Evolutionary conservation across 2,329 filamentous ascomycete species (phyloP), one percentile per base, ranked within the genome.

Genomic region (Paecilomyces variotii): DNA sequence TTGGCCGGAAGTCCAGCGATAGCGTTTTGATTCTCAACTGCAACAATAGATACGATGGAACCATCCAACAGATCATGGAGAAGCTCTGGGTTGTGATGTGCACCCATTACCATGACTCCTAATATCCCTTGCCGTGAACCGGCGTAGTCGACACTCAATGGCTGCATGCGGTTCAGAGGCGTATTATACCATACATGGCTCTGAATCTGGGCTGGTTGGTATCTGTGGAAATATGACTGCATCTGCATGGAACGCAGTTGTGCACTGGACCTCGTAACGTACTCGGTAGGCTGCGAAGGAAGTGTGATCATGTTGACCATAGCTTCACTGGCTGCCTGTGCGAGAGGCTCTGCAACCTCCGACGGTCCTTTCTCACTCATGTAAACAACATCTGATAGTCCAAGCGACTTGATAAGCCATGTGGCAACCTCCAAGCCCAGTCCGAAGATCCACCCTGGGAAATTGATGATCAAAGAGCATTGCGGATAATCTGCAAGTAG

Each of bases 161-260:
- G 80, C 9, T 72, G 70, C 24, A 73, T 68, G 10, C 70, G 69
- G 6, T 76, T 76, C 7, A 86, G 71, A 0, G 82, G 76, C 3
- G 70, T 70, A 3, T 73, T 64, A 26, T 72, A 71, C 80, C 82
- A 86, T 3, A 71, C 64, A 1, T 73, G 68, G 39, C 67, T 68
- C 30, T 59, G 63, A 25, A 68, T 51, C 45, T 65, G 64, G 32
- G 57, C 60, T 7, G 69, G 66, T 45, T 69, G 68, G 19, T 69
- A 68, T 65, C 71, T 64, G 65, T 86, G 84, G 67, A 86, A 86
- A 65, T 86, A 86, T 0, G 83, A 83, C 61, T 85, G 79, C 61
- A 80, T 82, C 61, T 85, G 82, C 82, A 86, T 85, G 24, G 76
- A 75, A 53, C 80, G 74, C 5, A 82, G 66, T 59, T 84, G 80